Evolutionary conservation across 164 flowering plant species (phyloP), one percentile per base, ranked within the genome.

Genomic region (Annona cherimola): DNA sequence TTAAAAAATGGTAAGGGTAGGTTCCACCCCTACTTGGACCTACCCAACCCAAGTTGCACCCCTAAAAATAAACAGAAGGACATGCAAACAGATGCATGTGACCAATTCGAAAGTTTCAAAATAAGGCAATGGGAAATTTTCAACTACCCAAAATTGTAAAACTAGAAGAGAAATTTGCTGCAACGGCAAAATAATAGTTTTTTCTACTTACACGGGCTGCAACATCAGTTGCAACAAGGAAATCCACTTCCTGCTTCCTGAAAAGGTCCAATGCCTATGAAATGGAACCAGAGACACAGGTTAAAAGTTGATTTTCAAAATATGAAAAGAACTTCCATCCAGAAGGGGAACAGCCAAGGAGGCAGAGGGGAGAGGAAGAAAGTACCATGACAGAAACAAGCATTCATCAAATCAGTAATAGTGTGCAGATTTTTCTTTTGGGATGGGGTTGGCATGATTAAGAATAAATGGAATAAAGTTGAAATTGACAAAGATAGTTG

Each of bases 141-240:
- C 35, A 26, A 1, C 35, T 26, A 26, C 1, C 35, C 35, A 26
- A 26, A 50, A 2, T 11, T 50, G 57, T 50, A 50, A 50, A 50
- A 50, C 14, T 50, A 50, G 57, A 50, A 50, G 14, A 16, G 39
- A 19, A 11, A 5, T 44, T 45, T 43, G 40, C n/a, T 71, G 26
- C 50, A 50, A 44, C 14, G 75, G 64, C 42, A 26, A 5, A 63
- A 72, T 42, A 45, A 45, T 59, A 42, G 35, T 26, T 16, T 35
- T 71, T 46, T 71, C 55, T 64, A 54, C 98, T 88, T 68, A 90
- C 98, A 75, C 98, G 94, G 81, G 99, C 97, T 81, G 97, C 94
- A 79, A 95, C 92, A 81, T 95, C 97, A 54, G 99, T 93, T 39
- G 98, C 97, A 82, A 95, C 88, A 67, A 95, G 79, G 79, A 91